Evolutionary conservation across 768 basidiomycete species (phyloP).

Genomic region (Macrolepiota albuminosa): DNA sequence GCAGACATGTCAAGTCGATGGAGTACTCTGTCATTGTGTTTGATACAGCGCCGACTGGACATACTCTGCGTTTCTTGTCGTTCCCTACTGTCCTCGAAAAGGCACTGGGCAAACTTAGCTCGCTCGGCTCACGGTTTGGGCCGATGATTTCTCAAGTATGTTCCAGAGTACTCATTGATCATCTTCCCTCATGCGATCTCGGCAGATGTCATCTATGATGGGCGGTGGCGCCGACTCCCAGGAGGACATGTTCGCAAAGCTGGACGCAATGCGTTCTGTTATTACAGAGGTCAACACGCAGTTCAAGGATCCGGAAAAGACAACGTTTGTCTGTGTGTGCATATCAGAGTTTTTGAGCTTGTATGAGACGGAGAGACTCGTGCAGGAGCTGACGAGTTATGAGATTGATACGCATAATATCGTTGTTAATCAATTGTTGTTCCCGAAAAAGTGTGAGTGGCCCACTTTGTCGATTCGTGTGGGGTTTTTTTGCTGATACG

Average conservation of each 20-base stretch:
- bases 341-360: slow-evolving; percentile 98
- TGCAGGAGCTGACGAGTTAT: slow-evolving; percentile 91
- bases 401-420: slow-evolving; percentile 99
- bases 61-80: slow-evolving; percentile 97
- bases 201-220: slow-evolving; percentile 93
- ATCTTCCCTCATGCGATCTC: not conserved
- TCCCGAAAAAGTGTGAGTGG: slow-evolving; percentile 79
- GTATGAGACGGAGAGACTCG: slow-evolving; percentile 97
- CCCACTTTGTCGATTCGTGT: not conserved
- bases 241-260: slow-evolving; percentile 98
- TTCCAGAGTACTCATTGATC: not conserved
- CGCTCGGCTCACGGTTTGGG: slow-evolving; percentile 91
- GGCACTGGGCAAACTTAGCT: slow-evolving; percentile 90
- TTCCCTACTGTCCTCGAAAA: slow-evolving; percentile 98
- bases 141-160: slow-evolving; percentile 89
- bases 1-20: slow-evolving; percentile 99
- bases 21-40: slow-evolving; percentile 99
- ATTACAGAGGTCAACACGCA: slow-evolving; percentile 99
- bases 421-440: slow-evolving; percentile 95
- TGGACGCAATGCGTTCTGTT: slow-evolving; percentile 93
- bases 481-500: not conserved
- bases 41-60: slow-evolving; percentile 98
- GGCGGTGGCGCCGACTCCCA: slow-evolving; percentile 86
- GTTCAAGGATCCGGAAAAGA: slow-evolving; percentile 99
- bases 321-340: slow-evolving; percentile 97